Evolutionary conservation across 495 filamentous ascomycete genomes (phyloP), one percentile per base, ranked within the genome.

Genomic region (Hyaloscypha hepaticicola): DNA sequence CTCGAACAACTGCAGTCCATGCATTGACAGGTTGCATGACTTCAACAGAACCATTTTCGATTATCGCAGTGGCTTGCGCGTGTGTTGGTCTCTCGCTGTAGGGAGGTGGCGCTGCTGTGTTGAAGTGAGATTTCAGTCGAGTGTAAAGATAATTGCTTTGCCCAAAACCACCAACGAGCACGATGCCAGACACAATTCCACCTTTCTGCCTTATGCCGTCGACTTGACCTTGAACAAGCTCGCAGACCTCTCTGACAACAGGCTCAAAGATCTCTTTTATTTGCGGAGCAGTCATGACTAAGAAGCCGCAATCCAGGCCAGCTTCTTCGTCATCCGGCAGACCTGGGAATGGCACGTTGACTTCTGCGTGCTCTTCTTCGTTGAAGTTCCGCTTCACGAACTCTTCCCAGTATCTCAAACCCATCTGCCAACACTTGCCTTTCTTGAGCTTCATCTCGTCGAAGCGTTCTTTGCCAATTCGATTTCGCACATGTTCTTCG

Each of bases 11-110:
- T n/a, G 89, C 88, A 9, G 87, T 90, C 87, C 87, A 93, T 3
- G 89, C 88, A 67, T 90, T 87, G 53, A 90, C 77, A 3, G 88
- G 88, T 71, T 91, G 88, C 85, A 90, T 89, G 29, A 91, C 85
- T 70, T 91, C 88, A 57, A 90, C 82, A 2, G 79, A 79, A 12
- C 78, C 76, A 34, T 77, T 77, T 5, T 77, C 70, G 33, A 74
- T 72, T 19, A 76, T 57, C 5, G 75, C 71, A 19, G 60, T 70
- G 3, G 78, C 80, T 60, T 69, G 76, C 6, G 78, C 73, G 67
- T 86, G 84, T 3, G 84, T 87, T 3, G 88, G 86, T n/a, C 79
- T 72, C 63, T 88, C 85, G 24, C 79, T 85, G 69, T 91, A 90
- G 0, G 87, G 86, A 1, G 86, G 87, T 22, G 88, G 87, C 6